Evolutionary conservation across 768 basidiomycete species (phyloP), one percentile per base, ranked within the genome.

Genomic region (Bullera alba): DNA sequence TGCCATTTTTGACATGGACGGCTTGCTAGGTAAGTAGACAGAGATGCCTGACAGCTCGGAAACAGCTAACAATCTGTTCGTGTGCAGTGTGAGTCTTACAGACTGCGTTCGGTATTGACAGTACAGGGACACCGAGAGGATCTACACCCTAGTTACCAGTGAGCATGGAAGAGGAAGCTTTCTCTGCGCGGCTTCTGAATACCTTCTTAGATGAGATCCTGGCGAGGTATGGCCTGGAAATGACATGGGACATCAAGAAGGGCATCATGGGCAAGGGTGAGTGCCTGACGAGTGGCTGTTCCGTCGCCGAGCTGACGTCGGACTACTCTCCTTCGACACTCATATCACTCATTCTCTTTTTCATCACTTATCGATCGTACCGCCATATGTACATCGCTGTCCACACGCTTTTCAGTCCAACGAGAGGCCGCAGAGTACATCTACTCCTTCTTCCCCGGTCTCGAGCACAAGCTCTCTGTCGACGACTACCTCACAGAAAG

Each of bases 1-100:
- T 59, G 58, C 48, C 53, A 65, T 72, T 37, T 72, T 72, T 49
- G 70, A 72, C 42, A 67, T 72, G 65, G 70, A 72, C 46, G 70
- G 70, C 27, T 56, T 72, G 22, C 46, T 70, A 14, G 61, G 67
- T 66, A 44, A 23, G 61, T 43, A 26, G 12, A 8, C 21, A 8
- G 21, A 14, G 38, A 12, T 22, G 21, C 38, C 21, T 22, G 21
- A 41, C 21, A n/a, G n/a, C n/a, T n/a, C n/a, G n/a, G n/a, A n/a
- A n/a, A n/a, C n/a, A n/a, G n/a, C n/a, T n/a, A n/a, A n/a, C n/a
- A n/a, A n/a, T n/a, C n/a, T n/a, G 22, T 10, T 21, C 27, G 6
- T 19, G 14, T 10, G 7, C 27, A 43, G 42, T 43, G 64, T 68
- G 39, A 44, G 68, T 39, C 17, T 29, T 42, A n/a, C 35, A 30